Percentiles rank a stretch among this genome's conserved stretches.
Evolutionary conservation across 225 moss, liverwort and hornwort genomes (phyloP).

Genomic region (Thuidium tamariscinum): DNA sequence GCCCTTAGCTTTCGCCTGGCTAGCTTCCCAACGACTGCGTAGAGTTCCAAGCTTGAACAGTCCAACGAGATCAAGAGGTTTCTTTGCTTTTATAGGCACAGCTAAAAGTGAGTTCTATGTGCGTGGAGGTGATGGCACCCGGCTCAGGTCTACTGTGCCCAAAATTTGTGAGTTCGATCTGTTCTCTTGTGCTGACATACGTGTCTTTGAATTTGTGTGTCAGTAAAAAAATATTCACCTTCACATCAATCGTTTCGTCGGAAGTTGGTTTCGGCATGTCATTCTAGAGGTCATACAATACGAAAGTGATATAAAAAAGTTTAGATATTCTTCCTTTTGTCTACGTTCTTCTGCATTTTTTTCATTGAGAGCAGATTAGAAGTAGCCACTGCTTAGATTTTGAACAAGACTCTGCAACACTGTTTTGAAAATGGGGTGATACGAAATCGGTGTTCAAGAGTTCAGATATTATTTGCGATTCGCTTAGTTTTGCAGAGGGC

Average conservation of each 20-base stretch:
- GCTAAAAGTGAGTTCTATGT: conserved; percentile 86
- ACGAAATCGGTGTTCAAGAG: not conserved
- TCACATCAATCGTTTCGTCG: not conserved
- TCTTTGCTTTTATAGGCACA: conserved; percentile 77
- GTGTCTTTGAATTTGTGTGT: not conserved
- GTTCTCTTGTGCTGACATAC: not conserved
- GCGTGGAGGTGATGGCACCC: conserved; percentile 34
- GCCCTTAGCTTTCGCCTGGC: conserved; percentile 72
- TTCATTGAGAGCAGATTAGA: not conserved
- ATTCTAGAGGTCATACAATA: not conserved
- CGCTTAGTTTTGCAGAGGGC: not conserved
- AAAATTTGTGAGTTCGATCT: conserved; percentile 13
- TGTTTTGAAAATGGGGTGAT: not conserved
- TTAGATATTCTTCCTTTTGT: not conserved
- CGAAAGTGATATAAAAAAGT: not conserved
- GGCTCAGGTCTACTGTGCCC: not conserved
- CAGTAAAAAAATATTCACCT: not conserved
- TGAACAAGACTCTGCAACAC: not conserved
- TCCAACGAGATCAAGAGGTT: conserved; percentile 1
- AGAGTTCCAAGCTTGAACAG: conserved; percentile 3
- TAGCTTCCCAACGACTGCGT: conserved; percentile 47
- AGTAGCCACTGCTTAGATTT: not conserved
- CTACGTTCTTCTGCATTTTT: not conserved
- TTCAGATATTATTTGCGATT: not conserved
- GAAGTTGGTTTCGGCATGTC: not conserved